Base-by-base conservation (phyloP, 2,329 filamentous ascomycete genomes). In the Tolypocladium cylindrosporum region DNA sequence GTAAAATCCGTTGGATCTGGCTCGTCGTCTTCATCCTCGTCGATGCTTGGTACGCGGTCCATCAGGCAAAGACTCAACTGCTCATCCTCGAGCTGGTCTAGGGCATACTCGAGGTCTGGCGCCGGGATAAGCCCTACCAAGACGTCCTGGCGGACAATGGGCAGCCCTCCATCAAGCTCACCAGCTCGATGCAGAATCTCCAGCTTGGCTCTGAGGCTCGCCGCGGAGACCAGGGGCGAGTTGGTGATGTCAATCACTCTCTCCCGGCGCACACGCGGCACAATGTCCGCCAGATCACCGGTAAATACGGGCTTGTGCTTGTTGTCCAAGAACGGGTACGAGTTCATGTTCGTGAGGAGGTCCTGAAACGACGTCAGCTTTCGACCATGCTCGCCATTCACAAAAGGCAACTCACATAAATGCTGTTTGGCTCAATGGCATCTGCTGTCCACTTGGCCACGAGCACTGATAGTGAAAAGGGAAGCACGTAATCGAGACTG, bases 361-460 rank as follows among this genome's bases (percentile, higher is more conserved):
- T 97, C 94, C 84, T 89, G 65, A 8, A 39, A 4, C 31, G 10
- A 6, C 3, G 60, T 67, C 34, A 68, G 68, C 55, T 19, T 54
- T 1, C 13, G 13, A 31, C 11, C 51, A 8, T 42, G 48, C n/a
- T 11, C 27, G 5, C 14, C 16, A 24, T 9, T n/a, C 9, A 45
- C 21, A 0, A 6, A 14, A 19, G 16, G 21, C 34, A 39, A 75
- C 84, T 74, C 73, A 88, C 85, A 70, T 97, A 97, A 61, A 99
- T 97, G 71, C 91, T 96, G 56, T 91, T 81, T 19, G 93, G 94
- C 72, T 99, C 94, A 55, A 99, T 84, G 4, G 91, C 92, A 73
- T 97, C 94, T 0, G 94, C 92, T 0, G 91, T 96, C 94, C 94
- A 99, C 75, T 99, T 99, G n/a, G 93, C 87, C 36, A 96, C 91